Conservation (phyloP, 352 stramenopile species). For the Pythium utonaiense region DNA sequence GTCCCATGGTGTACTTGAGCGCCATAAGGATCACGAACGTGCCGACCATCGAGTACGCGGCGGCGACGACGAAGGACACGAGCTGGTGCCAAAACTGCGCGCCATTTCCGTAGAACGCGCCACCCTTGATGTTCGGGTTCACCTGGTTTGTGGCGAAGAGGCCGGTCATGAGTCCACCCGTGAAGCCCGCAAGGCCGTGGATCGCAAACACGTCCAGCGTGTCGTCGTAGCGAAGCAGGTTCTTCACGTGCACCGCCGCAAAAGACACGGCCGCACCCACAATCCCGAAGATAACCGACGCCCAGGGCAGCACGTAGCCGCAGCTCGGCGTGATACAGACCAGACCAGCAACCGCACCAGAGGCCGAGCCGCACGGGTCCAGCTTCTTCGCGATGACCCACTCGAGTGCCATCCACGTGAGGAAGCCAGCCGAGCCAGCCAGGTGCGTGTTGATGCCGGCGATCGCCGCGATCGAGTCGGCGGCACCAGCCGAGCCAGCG, state of each 20-base stretch:
- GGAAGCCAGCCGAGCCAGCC: constrained; percentile 51
- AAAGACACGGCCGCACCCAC: constrained; percentile 55
- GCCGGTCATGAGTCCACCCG: constrained; percentile 60
- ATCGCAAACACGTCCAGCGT: constrained; percentile 80
- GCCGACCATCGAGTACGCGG: constrained; percentile 58
- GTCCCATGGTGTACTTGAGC: constrained; percentile 64
- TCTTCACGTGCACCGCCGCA: constrained; percentile 56
- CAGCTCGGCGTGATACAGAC: constrained; percentile 69
- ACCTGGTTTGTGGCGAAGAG: constrained; percentile 61
- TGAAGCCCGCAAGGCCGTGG: constrained; percentile 61
- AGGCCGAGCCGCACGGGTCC: constrained; percentile 59
- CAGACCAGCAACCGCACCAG: constrained; percentile 58
- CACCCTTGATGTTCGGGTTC: constrained; percentile 52
- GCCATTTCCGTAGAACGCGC: constrained; percentile 49
- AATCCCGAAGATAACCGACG: constrained; percentile 66
- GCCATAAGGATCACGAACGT: constrained; percentile 70
- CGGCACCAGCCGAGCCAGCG: constrained; percentile 53
- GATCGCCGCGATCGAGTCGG: constrained; percentile 59
- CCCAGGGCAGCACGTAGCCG: constrained; percentile 69
- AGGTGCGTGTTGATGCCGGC: constrained; percentile 77
- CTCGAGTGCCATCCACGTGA: constrained; percentile 67
- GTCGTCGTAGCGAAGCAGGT: constrained; percentile 71
- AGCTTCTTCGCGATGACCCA: constrained; percentile 47
- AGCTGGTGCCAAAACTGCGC: constrained; percentile 54
- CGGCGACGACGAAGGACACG: constrained; percentile 48